Conservation (phyloP, 1,139 yeast species). For the Magnusiomyces paraingens region DNA sequence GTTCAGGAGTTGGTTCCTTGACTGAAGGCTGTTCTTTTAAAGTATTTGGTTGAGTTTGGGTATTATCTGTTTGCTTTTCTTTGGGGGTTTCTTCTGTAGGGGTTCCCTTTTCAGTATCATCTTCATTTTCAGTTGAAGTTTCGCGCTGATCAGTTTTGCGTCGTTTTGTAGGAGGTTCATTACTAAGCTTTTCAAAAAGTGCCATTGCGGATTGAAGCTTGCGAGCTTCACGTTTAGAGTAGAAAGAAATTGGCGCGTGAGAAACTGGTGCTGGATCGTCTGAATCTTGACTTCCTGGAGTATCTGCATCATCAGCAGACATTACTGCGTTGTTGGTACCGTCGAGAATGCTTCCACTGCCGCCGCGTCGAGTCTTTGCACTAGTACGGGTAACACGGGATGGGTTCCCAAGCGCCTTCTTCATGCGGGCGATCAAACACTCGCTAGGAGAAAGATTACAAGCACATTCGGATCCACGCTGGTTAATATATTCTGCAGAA, state of each 20-base stretch:
- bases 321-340: slow-evolving; percentile 12
- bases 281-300: neutral
- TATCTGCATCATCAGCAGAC: slow-evolving; percentile 4
- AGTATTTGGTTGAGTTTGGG: neutral
- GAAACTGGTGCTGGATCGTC: too few species aligned
- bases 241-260: slow-evolving; percentile 14
- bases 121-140: slow-evolving; percentile 1
- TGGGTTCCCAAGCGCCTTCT: slow-evolving; percentile 17
- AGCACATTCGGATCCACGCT: slow-evolving; percentile 66
- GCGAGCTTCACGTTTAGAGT: slow-evolving; percentile 27
- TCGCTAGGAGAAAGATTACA: slow-evolving; percentile 36
- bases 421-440: slow-evolving; percentile 26
- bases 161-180: slow-evolving; percentile 14
- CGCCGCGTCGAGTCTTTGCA: slow-evolving; percentile 14
- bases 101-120: neutral
- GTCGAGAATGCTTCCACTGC: slow-evolving; percentile 11
- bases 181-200: slow-evolving; percentile 24
- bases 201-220: slow-evolving; percentile 28
- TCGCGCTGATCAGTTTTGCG: slow-evolving; percentile 7
- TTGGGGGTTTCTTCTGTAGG: slow-evolving; percentile 1
- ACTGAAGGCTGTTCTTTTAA: neutral
- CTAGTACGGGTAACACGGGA: slow-evolving; percentile 16
- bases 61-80: neutral
- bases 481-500: slow-evolving; percentile 21
- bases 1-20: neutral